Evolutionary conservation across 305 asterid genomes (phyloP).

Genomic region (Solanum hybrid): DNA sequence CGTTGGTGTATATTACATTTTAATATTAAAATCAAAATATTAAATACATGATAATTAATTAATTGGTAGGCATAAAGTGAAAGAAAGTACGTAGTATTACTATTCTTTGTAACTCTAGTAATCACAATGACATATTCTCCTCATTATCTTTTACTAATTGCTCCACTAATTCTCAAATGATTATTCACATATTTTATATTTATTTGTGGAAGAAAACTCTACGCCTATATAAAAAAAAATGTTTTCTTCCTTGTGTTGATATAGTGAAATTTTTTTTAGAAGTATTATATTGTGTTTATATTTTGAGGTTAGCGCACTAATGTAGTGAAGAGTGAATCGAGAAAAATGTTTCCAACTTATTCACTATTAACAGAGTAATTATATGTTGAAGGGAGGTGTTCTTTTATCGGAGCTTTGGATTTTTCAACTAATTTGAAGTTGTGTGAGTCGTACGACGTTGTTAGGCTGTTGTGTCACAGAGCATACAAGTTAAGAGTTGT

Average conservation of each 20-base stretch:
- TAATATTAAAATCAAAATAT: too few relatives aligned
- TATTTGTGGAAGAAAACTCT: neutral
- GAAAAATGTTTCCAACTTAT: neutral
- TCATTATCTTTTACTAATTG: neutral
- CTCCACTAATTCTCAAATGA: neutral
- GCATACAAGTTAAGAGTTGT: neutral
- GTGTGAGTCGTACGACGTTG: neutral
- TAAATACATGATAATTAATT: neutral
- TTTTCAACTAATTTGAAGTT: too few relatives aligned
- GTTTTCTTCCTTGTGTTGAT: neutral
- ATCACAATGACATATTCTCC: neutral
- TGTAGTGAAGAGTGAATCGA: neutral
- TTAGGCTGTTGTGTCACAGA: accelerated
- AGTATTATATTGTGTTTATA: too few relatives aligned
- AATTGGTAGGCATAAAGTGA: neutral
- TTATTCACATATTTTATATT: neutral
- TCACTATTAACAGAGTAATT: neutral
- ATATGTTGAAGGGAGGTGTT: neutral
- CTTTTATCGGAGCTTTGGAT: accelerated
- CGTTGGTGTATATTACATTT: neutral
- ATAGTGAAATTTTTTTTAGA: too few relatives aligned
- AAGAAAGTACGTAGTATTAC: neutral
- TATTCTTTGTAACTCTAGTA: neutral
- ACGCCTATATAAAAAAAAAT: neutral
- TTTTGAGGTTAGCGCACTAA: neutral